Evolutionary conservation across 2,329 filamentous ascomycete genomes (phyloP).

Genomic region (Lachnellula willkommii): DNA sequence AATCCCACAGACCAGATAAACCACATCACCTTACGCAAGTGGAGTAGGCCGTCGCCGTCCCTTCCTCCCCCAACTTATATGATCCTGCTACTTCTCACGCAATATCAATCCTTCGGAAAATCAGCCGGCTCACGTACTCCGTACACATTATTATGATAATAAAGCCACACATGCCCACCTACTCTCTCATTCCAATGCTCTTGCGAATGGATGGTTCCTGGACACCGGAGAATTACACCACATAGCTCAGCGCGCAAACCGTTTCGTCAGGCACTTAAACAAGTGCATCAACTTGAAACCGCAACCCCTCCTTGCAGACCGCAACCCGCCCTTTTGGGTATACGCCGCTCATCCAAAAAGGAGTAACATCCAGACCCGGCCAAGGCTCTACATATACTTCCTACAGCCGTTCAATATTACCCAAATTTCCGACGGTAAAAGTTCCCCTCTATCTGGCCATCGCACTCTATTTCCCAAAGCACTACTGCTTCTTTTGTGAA

Average conservation of each 20-base stretch:
- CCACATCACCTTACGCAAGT: conserved; percentile 1
- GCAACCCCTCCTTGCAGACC: conserved; percentile 1
- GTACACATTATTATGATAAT: no score
- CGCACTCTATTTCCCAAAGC: no score
- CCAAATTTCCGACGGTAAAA: not conserved
- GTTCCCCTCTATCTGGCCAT: not conserved
- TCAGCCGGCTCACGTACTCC: no score
- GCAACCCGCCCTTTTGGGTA: not conserved
- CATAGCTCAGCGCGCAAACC: not conserved
- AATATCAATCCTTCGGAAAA: not conserved
- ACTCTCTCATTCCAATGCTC: not conserved
- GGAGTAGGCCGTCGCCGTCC: not conserved
- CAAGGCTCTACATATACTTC: not conserved
- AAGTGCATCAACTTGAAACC: conserved; percentile 16
- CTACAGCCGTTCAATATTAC: not conserved
- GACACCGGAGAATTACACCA: no score
- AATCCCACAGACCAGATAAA: not conserved
- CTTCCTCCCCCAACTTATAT: not conserved
- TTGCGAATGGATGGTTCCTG: no score
- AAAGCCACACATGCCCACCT: not conserved
- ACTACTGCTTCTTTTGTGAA: no score
- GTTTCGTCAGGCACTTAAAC: conserved; percentile 7
- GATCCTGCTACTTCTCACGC: conserved; percentile 14
- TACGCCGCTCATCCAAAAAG: not conserved
- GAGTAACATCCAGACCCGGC: not conserved